phyloP scores from a whole-genome alignment of 495 filamentous ascomycete genomes.

The Platismatia glauca region DNA sequence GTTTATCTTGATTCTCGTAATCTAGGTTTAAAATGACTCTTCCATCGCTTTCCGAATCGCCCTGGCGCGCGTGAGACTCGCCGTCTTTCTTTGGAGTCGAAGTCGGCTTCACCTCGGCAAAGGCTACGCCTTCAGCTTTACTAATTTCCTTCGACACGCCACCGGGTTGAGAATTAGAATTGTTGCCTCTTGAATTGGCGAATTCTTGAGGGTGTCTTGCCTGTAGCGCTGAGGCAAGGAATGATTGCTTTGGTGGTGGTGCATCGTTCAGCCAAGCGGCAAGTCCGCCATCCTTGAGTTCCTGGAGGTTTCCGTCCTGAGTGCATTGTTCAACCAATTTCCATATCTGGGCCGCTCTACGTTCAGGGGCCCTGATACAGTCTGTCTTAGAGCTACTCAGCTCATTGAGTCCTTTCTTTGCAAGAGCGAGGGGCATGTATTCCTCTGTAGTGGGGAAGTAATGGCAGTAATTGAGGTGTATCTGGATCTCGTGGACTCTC shows the following conservation, averaged over 20 bases:
- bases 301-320: not conserved
- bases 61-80: not conserved
- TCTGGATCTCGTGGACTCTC: not conserved
- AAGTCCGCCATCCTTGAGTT: slow-evolving; percentile 8
- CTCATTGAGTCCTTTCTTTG: not conserved
- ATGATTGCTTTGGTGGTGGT: not conserved
- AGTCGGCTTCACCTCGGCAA: not conserved
- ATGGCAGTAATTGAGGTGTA: not conserved
- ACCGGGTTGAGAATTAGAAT: not conserved
- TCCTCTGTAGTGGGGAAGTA: not conserved
- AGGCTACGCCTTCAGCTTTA: not conserved
- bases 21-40: slow-evolving; percentile 4
- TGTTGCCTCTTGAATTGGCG: not conserved
- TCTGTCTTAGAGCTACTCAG: not conserved
- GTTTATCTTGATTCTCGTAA: not conserved
- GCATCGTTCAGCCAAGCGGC: not conserved
- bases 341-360: slow-evolving; percentile 14
- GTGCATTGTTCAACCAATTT: slow-evolving; percentile 6
- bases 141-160: not conserved
- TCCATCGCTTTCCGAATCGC: not conserved
- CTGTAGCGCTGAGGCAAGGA: not conserved
- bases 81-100: not conserved
- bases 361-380: not conserved
- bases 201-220: not conserved
- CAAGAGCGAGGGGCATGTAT: slow-evolving; percentile 6